Conservation (phyloP, 2,329 filamentous ascomycete species). For the Verticillium isaacii region DNA sequence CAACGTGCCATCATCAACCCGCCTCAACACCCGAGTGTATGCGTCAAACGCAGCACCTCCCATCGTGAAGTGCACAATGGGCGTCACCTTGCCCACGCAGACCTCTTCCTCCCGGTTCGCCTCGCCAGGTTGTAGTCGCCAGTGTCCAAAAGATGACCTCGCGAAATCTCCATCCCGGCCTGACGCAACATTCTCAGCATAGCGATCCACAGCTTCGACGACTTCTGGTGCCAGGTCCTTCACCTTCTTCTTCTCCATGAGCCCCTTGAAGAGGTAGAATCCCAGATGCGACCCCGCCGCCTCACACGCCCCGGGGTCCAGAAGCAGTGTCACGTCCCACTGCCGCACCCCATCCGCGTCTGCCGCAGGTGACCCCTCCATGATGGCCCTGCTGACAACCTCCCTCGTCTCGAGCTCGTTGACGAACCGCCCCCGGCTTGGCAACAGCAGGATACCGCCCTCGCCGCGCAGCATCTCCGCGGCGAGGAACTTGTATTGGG, state of each 20-base stretch:
- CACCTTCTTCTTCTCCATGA: slow-evolving; percentile 53
- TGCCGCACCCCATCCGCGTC: slow-evolving; percentile 32
- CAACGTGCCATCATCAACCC: slow-evolving; percentile 23
- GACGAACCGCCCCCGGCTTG: slow-evolving; percentile 48
- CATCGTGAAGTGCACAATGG: slow-evolving; percentile 64
- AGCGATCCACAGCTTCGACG: slow-evolving; percentile 40
- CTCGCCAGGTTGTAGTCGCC: slow-evolving; percentile 40
- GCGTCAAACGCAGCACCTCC: slow-evolving; percentile 56
- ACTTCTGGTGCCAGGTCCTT: slow-evolving; percentile 37
- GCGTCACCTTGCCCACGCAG: slow-evolving; percentile 56
- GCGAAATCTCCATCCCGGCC: slow-evolving; percentile 37
- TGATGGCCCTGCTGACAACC: slow-evolving; percentile 48
- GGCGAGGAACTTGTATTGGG: slow-evolving; percentile 55
- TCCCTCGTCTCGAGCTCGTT: slow-evolving; percentile 59
- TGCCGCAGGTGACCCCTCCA: slow-evolving; percentile 25
- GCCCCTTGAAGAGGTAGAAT: slow-evolving; percentile 59
- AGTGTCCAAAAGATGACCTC: slow-evolving; percentile 48
- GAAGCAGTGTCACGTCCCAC: slow-evolving; percentile 54
- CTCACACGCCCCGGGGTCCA: slow-evolving; percentile 53
- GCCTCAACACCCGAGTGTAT: slow-evolving; percentile 43
- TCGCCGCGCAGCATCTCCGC: slow-evolving; percentile 60
- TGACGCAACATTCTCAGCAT: slow-evolving; percentile 38
- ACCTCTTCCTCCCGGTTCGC: slow-evolving; percentile 45
- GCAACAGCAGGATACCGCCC: slow-evolving; percentile 50
- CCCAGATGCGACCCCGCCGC: slow-evolving; percentile 51